Conservation (phyloP, 495 filamentous ascomycete species). For the Tuber borchii region DNA sequence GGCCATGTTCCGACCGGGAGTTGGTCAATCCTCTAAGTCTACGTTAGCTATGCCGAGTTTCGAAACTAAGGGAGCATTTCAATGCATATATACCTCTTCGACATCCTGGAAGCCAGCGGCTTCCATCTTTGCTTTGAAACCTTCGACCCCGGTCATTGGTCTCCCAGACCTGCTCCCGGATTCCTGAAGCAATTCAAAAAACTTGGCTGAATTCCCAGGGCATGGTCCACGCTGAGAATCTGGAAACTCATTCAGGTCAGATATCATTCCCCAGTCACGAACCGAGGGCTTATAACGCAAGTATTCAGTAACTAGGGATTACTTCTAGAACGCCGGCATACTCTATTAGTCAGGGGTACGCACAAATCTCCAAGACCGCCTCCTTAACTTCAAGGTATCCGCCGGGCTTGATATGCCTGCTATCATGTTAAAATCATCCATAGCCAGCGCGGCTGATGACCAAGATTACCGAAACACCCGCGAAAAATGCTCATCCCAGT, state of each 20-base stretch:
- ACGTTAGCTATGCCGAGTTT: conserved; percentile 40
- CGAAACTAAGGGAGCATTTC: neutral
- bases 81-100: neutral
- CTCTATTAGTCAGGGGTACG: neutral
- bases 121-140: neutral
- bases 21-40: neutral
- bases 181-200: neutral
- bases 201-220: neutral
- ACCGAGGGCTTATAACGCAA: neutral
- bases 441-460: neutral
- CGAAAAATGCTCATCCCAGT: neutral
- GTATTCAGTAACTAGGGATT: neutral
- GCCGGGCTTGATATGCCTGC: conserved; percentile 47
- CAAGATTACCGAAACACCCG: neutral
- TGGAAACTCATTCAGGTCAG: neutral
- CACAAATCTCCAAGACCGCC: neutral
- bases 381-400: conserved; percentile 49
- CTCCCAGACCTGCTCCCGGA: neutral
- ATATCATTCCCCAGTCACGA: neutral
- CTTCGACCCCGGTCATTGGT: neutral
- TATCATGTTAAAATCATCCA: neutral
- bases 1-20: conserved; percentile 16
- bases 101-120: neutral
- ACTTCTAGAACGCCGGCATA: neutral
- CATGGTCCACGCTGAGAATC: neutral